Evolutionary conservation across 192 early-diverging fungal species (phyloP).

Genomic region (Backusella australiensis): DNA sequence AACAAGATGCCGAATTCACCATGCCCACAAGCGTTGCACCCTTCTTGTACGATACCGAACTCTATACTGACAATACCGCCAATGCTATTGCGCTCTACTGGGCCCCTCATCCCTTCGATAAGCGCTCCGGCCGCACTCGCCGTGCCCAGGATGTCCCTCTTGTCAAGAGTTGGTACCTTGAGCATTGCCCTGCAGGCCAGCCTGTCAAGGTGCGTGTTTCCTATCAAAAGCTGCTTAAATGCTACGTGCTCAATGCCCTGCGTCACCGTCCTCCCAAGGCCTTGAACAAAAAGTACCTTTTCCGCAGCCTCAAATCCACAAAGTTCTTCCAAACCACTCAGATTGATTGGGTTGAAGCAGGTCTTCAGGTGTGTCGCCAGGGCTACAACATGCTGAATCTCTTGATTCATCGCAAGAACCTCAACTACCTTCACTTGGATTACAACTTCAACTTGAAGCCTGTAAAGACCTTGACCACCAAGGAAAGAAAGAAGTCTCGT

Average conservation of each 20-base stretch:
- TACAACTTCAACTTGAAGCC: conserved; percentile 99
- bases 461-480: conserved; percentile 97
- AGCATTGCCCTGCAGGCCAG: conserved; percentile 88
- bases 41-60: conserved; percentile 71
- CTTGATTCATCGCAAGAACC: conserved; percentile 96
- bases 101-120: conserved; percentile 97
- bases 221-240: conserved; percentile 97
- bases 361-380: conserved; percentile 96
- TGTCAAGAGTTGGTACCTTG: conserved; percentile 98
- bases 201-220: conserved; percentile 99
- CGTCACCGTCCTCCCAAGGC: conserved; percentile 87
- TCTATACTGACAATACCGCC: conserved; percentile 93
- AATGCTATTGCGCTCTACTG: conserved; percentile 93
- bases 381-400: conserved; percentile 99
- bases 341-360: conserved; percentile 99
- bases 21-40: conserved; percentile 77
- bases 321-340: conserved; percentile 99
- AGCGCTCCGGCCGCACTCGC: conserved; percentile 85
- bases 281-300: conserved; percentile 90
- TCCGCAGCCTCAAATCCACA: conserved; percentile 91
- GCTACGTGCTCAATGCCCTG: conserved; percentile 91
- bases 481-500: conserved; percentile 98
- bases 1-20: conserved; percentile 82
- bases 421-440: conserved; percentile 98
- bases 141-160: conserved; percentile 93